phyloP scores from a whole-genome alignment of 2,329 filamentous ascomycete species.

The Penicillium concentricum region DNA sequence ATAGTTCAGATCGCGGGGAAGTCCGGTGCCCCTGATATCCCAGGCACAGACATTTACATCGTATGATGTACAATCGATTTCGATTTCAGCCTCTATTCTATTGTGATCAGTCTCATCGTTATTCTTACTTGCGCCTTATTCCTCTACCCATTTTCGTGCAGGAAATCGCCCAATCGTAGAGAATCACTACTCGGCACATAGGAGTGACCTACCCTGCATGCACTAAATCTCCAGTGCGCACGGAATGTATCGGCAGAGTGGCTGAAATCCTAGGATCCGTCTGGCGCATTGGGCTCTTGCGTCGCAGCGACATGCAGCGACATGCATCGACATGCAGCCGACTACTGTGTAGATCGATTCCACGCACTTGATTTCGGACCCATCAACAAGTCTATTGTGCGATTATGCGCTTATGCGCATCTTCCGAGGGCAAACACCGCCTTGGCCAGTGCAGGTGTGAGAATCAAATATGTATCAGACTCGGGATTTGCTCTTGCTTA shows the following conservation, averaged over 20 bases:
- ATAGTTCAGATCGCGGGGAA: slow-evolving; percentile 25
- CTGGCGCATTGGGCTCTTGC: slow-evolving; percentile 10
- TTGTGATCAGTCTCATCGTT: neutral
- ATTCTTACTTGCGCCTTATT: neutral
- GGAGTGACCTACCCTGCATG: slow-evolving; percentile 27
- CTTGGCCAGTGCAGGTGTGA: neutral
- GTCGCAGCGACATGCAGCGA: slow-evolving; percentile 21
- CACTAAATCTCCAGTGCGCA: slow-evolving; percentile 22
- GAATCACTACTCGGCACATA: slow-evolving; percentile 14
- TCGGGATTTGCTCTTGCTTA: slow-evolving; percentile 7
- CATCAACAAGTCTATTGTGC: slow-evolving; percentile 17
- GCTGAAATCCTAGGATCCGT: slow-evolving; percentile 24
- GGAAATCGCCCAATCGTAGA: slow-evolving; percentile 3
- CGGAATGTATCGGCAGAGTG: slow-evolving; percentile 22
- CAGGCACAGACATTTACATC: neutral
- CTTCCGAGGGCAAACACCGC: neutral
- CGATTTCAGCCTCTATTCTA: neutral
- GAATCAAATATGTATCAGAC: neutral
- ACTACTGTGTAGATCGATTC: slow-evolving; percentile 23
- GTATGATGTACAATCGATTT: neutral
- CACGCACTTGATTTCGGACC: slow-evolving; percentile 16
- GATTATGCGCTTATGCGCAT: neutral
- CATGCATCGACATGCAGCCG: slow-evolving; percentile 11
- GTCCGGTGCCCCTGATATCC: slow-evolving; percentile 4
- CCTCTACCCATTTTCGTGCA: slow-evolving; percentile 7